These are phyloP conservation scores for Adansonia madagascariensis DNA, from an alignment of 441 rosid genomes.

Conservation along the genomic window DNA sequence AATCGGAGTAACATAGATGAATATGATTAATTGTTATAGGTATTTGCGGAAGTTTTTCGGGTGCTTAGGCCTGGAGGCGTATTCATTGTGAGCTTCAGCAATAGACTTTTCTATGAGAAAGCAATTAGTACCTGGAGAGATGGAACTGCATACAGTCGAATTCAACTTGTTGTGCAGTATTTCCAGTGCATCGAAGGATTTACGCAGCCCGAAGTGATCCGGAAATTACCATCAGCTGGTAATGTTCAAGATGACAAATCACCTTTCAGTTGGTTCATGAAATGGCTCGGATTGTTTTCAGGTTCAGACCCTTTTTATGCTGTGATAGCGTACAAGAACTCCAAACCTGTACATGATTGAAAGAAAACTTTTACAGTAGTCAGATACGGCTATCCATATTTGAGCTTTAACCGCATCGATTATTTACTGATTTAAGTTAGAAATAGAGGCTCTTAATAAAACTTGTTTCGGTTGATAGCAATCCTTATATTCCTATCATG, in stretches of 20 bases:
- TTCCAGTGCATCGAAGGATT: slow-evolving; percentile 78
- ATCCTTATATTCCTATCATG: too few relatives aligned
- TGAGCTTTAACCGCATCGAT: background rate
- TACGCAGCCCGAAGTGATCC: slow-evolving; percentile 65
- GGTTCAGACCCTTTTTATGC: slow-evolving; percentile 85
- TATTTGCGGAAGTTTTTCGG: slow-evolving; percentile 71
- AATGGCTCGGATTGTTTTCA: slow-evolving; percentile 56
- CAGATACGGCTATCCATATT: background rate
- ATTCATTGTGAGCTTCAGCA: slow-evolving; percentile 85
- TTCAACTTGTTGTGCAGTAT: slow-evolving; percentile 75
- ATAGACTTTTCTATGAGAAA: slow-evolving; percentile 85
- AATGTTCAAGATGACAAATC: slow-evolving; percentile 42
- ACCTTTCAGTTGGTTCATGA: slow-evolving; percentile 50
- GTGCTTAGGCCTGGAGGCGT: slow-evolving; percentile 82
- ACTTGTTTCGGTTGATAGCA: background rate
- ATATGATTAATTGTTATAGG: slow-evolving; percentile 38
- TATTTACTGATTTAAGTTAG: background rate
- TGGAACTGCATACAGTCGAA: slow-evolving; percentile 67
- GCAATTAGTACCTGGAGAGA: slow-evolving; percentile 83
- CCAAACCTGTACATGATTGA: slow-evolving; percentile 66
- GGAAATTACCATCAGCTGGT: slow-evolving; percentile 43
- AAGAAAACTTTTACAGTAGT: background rate
- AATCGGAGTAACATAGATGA: background rate
- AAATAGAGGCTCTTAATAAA: background rate
- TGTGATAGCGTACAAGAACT: slow-evolving; percentile 76